Evolutionary conservation across 2,329 filamentous ascomycete species (phyloP), one percentile per base, ranked within the genome.

Genomic region (Neonectria coccinea): DNA sequence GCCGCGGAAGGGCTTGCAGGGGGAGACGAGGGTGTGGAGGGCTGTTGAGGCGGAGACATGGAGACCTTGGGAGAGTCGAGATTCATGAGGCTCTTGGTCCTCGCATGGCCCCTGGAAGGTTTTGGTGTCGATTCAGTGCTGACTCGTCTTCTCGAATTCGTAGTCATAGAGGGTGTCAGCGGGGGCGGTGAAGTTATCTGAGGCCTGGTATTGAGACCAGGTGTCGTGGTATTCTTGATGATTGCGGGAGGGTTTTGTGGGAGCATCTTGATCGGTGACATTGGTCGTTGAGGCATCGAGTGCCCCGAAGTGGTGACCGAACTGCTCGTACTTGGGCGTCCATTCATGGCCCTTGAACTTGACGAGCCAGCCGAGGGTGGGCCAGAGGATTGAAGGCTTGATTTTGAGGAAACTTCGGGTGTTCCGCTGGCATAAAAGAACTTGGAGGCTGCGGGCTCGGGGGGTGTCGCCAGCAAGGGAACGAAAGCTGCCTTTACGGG

Each of bases 391-490:
- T 70, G 75, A 78, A 74, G 68, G 39, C 75, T 72, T 0, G 79
- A 71, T 57, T 80, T 82, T 16, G 68, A 33, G 9, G 75, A 68
- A 8, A 84, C 64, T 60, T 89, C 85, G 2, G 86, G 85, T 14
- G 81, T 81, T 31, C 89, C 89, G 77, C 92, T 91, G 64, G 90
- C 92, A 76, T 93, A 91, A 77, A 94, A 89, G 81, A 94, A 93
- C 75, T 92, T 92, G 78, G 83, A 83, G 7, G 83, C 73, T n/a
- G 70, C 56, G 14, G 78, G 77, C 64, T 84, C 82, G 50, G 79
- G 76, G 4, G 75, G 75, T 16, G 78, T 73, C 31, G 72, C 70
- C 16, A 78, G 72, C 27, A 79, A 68, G 5, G 82, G 79, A 1
- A 78, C 76, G 57, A 79, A 75, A 12, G 76, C 67, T 8, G 69